Conservation (phyloP, 805 yeast species). For the Ogataea nakhonphanomensis region DNA sequence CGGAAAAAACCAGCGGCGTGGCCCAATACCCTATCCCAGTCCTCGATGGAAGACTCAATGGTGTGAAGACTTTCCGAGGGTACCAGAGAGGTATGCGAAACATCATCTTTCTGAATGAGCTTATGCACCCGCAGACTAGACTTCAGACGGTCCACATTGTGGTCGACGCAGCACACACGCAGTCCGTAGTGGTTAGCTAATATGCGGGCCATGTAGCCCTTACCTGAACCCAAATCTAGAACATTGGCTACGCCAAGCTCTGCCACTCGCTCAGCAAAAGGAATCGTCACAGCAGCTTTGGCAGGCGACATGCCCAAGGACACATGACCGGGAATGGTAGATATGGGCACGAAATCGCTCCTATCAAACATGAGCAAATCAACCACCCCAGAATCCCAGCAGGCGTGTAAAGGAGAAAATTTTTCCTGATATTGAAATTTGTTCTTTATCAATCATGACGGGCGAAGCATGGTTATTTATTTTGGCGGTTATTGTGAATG, state of each 20-base stretch:
- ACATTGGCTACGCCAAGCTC: conserved; percentile 7
- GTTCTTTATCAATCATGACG: conserved; percentile 22
- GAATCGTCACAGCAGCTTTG: conserved; percentile 11
- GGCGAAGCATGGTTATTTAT: conserved; percentile 54
- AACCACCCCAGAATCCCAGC: neutral
- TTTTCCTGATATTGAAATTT: conserved; percentile 8
- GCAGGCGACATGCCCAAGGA: conserved; percentile 18
- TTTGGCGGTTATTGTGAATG: conserved; percentile 78
- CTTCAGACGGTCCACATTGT: conserved; percentile 17
- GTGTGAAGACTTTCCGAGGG: conserved; percentile 15
- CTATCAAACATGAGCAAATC: conserved; percentile 2
- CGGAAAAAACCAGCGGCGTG: conserved; percentile 8
- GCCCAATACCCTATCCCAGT: conserved; percentile 9
- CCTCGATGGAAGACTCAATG: conserved; percentile 2
- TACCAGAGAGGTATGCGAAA: conserved; percentile 4
- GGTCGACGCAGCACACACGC: conserved; percentile 25
- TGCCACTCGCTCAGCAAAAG: conserved; percentile 14
- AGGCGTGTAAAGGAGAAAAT: conserved; percentile 8
- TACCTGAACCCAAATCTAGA: conserved; percentile 32
- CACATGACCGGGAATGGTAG: conserved; percentile 1
- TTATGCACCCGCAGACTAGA: conserved; percentile 22
- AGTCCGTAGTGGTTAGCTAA: conserved; percentile 17
- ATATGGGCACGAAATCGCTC: conserved; percentile 6
- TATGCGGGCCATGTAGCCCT: conserved; percentile 29
- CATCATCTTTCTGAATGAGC: conserved; percentile 17